Percentiles rank a stretch among this genome's conserved stretches.
phyloP scores from a whole-genome alignment of 495 filamentous ascomycete species.

The Penicillium goetzii region DNA sequence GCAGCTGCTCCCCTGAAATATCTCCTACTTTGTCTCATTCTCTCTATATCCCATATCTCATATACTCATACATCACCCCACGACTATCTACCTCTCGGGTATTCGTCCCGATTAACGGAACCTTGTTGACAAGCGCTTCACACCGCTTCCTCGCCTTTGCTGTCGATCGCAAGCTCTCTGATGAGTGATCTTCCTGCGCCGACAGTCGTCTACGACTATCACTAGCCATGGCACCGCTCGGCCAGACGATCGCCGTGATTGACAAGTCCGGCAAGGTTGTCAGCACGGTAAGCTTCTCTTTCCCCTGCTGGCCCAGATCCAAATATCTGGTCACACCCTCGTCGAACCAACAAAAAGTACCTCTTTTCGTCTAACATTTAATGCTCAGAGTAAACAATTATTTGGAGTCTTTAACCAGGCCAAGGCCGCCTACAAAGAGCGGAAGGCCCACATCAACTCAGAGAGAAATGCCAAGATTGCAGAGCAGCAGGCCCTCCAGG shows the following conservation, averaged over 20 bases:
- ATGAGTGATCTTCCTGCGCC: slow-evolving; percentile 23
- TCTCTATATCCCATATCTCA: slow-evolving; percentile 6
- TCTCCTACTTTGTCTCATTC: slow-evolving; percentile 13
- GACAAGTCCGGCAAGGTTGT: slow-evolving; percentile 93
- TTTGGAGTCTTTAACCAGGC: slow-evolving; percentile 87
- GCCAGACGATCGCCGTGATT: slow-evolving; percentile 83
- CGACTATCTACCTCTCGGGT: slow-evolving; percentile 3
- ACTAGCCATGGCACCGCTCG: slow-evolving; percentile 51
- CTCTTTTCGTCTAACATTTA: slow-evolving; percentile 29
- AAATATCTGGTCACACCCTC: slow-evolving; percentile 1
- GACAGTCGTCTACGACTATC: slow-evolving; percentile 23
- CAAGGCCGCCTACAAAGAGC: slow-evolving; percentile 79
- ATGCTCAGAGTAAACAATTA: slow-evolving; percentile 77
- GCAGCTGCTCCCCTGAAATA: slow-evolving; percentile 6
- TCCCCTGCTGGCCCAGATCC: slow-evolving; percentile 4
- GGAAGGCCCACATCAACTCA: slow-evolving; percentile 75
- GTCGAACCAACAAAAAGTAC: background rate
- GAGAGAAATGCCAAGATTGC: slow-evolving; percentile 61
- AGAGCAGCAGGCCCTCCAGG: slow-evolving; percentile 54
- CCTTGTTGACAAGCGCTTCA: slow-evolving; percentile 9
- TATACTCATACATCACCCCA: background rate
- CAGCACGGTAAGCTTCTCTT: slow-evolving; percentile 69
- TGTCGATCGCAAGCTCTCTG: slow-evolving; percentile 14
- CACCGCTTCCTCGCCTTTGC: slow-evolving; percentile 26
- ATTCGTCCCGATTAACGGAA: background rate